Evolutionary conservation across 2,329 filamentous ascomycete genomes (phyloP), one percentile per base, ranked within the genome.

Genomic region (Penicillium brasilianum): DNA sequence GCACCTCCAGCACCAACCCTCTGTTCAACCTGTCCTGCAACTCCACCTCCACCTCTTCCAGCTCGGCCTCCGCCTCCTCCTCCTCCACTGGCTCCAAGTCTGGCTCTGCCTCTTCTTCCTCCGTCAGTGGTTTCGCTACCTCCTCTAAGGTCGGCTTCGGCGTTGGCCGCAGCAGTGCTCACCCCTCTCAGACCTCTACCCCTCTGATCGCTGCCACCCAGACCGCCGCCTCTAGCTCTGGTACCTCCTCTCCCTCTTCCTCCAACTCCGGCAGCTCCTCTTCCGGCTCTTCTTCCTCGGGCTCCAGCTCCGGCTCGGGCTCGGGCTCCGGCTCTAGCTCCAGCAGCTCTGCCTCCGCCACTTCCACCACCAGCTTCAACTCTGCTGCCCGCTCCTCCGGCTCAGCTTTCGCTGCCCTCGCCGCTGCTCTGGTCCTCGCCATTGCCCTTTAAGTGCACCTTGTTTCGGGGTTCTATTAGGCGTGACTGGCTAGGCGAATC

Each of bases 21-120:
- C 64, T 78, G 50, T 80, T 71, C 66, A 69, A 76, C 62, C 69
- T 80, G 59, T 69, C 67, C 51, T 80, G 78, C 73, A 67, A 62
- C 49, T 61, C 49, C 53, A 62, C 66, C 44, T 64, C 59, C 46
- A 56, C 70, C 22, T 69, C 69, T 58, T 64, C 67, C 48, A 62
- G 63, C 50, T 59, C 71, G 25, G 58, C 68, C 22, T 58, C 71
- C 30, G 59, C 68, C 22, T 58, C 71, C 39, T 58, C 71, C 39
- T 60, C 66, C 46, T 66, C 73, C 18, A 50, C 50, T 13, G 30
- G 53, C 28, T 16, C 53, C 30, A 20, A 43, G 62, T 61, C 44
- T 28, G 50, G n/a, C 30, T 51, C 48, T 28, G 36, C 34, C 22
- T n/a, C 50, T 22, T n/a, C 52, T 44, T 43, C 52, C 41, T 60